Percentiles rank a stretch among this genome's conserved stretches.
These are phyloP conservation scores for Hypoxylon perforatum DNA, from an alignment of 495 filamentous ascomycete species.

Conservation along the genomic window DNA sequence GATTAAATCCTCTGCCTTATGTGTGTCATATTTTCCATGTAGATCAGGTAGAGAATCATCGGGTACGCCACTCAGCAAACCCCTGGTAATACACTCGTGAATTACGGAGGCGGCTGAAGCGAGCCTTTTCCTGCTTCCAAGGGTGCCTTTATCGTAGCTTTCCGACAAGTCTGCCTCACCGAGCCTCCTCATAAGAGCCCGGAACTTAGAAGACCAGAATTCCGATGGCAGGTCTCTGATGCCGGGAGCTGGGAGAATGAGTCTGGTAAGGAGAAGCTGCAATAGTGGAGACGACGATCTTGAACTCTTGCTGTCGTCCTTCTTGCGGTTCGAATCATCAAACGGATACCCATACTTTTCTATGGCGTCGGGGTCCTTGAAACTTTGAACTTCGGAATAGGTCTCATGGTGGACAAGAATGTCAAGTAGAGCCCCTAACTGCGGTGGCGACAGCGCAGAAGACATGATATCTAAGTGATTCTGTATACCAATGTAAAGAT, in stretches of 20 bases:
- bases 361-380: conserved; percentile 66
- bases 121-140: conserved; percentile 72
- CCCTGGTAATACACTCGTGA: conserved; percentile 69
- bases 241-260: conserved; percentile 67
- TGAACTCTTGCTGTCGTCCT: neutral
- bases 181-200: conserved; percentile 61
- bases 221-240: conserved; percentile 63
- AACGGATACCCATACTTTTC: conserved; percentile 70
- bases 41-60: conserved; percentile 45
- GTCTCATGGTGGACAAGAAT: conserved; percentile 73
- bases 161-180: conserved; percentile 69
- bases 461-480: conserved; percentile 28
- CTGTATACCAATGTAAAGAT: neutral
- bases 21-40: conserved; percentile 61
- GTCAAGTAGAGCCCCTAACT: conserved; percentile 71
- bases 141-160: conserved; percentile 74
- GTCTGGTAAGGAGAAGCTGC: conserved; percentile 65
- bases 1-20: conserved; percentile 62
- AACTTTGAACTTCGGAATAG: conserved; percentile 69
- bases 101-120: conserved; percentile 70
- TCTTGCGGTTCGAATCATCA: conserved; percentile 16
- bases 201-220: conserved; percentile 66
- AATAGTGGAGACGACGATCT: conserved; percentile 65
- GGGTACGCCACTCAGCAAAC: conserved; percentile 63
- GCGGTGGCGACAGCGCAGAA: conserved; percentile 55